A percentile compares a stretch with the other conserved stretches of the same genome.
These are phyloP conservation scores for Antitrichia curtipendula DNA, from an alignment of 225 moss, liverwort and hornwort genomes.

Conservation along the genomic window DNA sequence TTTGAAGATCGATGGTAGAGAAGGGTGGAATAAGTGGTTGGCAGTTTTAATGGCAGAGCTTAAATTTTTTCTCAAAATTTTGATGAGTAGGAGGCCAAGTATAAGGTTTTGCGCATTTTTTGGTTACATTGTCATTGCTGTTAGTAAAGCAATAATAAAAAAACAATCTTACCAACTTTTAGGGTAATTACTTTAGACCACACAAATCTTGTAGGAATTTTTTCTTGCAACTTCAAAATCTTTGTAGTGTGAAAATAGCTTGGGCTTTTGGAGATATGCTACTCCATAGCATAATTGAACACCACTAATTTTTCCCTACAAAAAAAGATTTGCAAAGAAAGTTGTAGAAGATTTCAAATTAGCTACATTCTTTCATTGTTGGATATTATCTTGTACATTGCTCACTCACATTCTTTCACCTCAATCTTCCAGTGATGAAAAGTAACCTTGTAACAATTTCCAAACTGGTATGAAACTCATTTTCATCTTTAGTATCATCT, in stretches of 20 bases:
- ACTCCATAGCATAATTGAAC: fast-evolving
- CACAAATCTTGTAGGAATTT: neutral
- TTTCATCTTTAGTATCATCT: neutral
- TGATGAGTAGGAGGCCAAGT: too few species aligned
- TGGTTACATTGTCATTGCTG: neutral
- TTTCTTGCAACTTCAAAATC: neutral
- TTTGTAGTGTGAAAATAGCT: neutral
- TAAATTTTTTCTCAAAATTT: too few species aligned
- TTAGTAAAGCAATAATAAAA: neutral
- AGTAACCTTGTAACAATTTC: neutral
- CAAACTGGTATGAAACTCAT: neutral
- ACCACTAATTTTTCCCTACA: neutral
- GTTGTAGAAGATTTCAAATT: neutral
- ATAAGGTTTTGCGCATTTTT: too few species aligned
- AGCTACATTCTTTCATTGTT: neutral
- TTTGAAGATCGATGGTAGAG: too few species aligned
- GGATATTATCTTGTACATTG: too few species aligned
- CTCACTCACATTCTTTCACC: neutral
- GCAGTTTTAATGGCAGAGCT: too few species aligned
- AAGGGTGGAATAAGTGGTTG: too few species aligned
- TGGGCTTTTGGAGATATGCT: neutral
- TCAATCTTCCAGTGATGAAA: neutral
- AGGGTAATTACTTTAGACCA: neutral
- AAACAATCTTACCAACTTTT: neutral
- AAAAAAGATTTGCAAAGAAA: neutral